phyloP scores from a whole-genome alignment of 2,329 filamentous ascomycete genomes.

The Pseudopithomyces maydicus region DNA sequence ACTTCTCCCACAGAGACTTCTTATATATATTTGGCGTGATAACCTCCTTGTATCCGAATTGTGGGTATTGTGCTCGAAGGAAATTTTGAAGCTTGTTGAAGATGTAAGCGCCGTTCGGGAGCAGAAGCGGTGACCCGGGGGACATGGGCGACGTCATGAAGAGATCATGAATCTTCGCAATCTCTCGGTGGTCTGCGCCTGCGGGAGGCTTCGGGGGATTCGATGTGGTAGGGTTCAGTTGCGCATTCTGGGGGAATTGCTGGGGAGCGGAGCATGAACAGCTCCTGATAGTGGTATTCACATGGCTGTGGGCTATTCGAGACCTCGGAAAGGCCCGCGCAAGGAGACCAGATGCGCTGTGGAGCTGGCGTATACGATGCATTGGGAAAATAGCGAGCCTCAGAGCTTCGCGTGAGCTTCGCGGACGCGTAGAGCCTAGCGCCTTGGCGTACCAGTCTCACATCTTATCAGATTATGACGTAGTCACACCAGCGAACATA shows the following conservation, averaged over 20 bases:
- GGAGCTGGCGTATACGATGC: constrained; percentile 11
- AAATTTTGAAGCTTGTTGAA: constrained; percentile 85
- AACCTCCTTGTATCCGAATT: constrained; percentile 86
- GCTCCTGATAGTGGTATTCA: constrained; percentile 18
- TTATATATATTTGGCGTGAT: constrained; percentile 92
- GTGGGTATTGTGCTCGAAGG: constrained; percentile 79
- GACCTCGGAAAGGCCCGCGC: constrained; percentile 11
- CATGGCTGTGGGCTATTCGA: constrained; percentile 11
- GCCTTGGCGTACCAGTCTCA: constrained; percentile 23
- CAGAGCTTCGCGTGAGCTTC: constrained; percentile 13
- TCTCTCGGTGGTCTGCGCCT: constrained; percentile 54
- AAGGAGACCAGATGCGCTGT: constrained; percentile 11
- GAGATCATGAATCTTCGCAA: constrained; percentile 67
- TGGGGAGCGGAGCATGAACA: constrained; percentile 44
- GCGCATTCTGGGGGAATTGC: constrained; percentile 25
- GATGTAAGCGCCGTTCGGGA: constrained; percentile 79
- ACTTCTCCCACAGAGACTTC: constrained; percentile 82
- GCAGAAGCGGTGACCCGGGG: constrained; percentile 83
- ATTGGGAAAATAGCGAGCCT: constrained; percentile 23
- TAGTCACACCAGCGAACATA: neutral
- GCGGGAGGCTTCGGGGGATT: constrained; percentile 42
- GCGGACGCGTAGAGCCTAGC: constrained; percentile 27
- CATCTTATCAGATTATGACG: constrained; percentile 18
- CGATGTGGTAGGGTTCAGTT: constrained; percentile 37
- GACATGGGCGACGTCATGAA: constrained; percentile 81